A percentile compares a stretch with the other conserved stretches of the same genome.
Evolutionary conservation across 768 basidiomycete species (phyloP).

Genomic region (Suillus sp.): DNA sequence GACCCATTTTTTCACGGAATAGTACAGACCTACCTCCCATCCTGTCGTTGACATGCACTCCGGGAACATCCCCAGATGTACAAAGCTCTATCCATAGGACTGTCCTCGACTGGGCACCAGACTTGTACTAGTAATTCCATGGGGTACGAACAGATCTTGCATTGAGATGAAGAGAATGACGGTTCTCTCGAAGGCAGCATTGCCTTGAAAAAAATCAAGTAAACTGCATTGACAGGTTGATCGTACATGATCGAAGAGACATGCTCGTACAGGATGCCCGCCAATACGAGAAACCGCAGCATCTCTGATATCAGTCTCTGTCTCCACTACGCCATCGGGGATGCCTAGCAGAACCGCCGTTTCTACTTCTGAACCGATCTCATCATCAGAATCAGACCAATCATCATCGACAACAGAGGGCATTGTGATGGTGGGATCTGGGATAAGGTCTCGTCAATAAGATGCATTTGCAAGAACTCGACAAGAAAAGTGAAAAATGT

Average conservation of each 20-base stretch:
- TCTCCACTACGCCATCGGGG: slow-evolving; percentile 71
- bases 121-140: slow-evolving; percentile 87
- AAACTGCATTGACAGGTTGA: slow-evolving; percentile 45
- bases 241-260: slow-evolving; percentile 50
- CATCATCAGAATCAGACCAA: slow-evolving; percentile 85
- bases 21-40: slow-evolving; percentile 65
- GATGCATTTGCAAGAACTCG: neutral
- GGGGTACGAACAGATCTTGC: slow-evolving; percentile 67
- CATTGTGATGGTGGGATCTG: slow-evolving; percentile 35
- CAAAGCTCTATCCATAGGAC: slow-evolving; percentile 80
- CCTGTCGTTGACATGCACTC: slow-evolving; percentile 69
- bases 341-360: slow-evolving; percentile 79
- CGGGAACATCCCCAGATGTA: slow-evolving; percentile 85
- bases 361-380: slow-evolving; percentile 54
- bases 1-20: slow-evolving; percentile 1
- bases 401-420: slow-evolving; percentile 51
- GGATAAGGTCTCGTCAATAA: slow-evolving; percentile 19
- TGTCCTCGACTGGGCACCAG: slow-evolving; percentile 89
- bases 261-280: slow-evolving; percentile 80
- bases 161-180: slow-evolving; percentile 61
- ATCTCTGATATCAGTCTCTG: slow-evolving; percentile 62
- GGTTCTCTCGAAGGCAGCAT: slow-evolving; percentile 69
- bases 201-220: slow-evolving; percentile 59
- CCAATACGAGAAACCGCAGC: slow-evolving; percentile 88
- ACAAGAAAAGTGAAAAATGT: slow-evolving; percentile 29